Evolutionary conservation across 2,329 filamentous ascomycete species (phyloP).

Genomic region (Pseudocercospora macadamiae): DNA sequence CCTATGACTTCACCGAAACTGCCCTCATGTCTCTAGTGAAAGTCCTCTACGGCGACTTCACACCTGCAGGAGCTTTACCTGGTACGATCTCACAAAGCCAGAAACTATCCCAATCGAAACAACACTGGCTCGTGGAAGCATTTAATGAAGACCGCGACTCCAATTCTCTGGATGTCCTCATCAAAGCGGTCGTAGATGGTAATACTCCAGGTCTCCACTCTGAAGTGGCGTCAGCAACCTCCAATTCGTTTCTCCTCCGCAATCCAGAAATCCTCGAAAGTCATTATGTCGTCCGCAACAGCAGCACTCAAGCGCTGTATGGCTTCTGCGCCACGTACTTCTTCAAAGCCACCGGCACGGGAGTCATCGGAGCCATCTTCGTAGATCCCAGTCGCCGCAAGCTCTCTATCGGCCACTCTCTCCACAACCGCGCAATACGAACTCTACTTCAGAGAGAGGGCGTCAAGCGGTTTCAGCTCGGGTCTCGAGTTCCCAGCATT

Average conservation of each 20-base stretch:
- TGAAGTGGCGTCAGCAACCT: conserved; percentile 69
- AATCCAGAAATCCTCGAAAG: conserved; percentile 73
- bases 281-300: conserved; percentile 92
- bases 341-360: conserved; percentile 68
- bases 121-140: conserved; percentile 91
- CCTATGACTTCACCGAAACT: conserved; percentile 93
- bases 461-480: conserved; percentile 79
- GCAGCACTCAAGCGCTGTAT: conserved; percentile 86
- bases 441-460: conserved; percentile 71
- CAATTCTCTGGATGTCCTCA: conserved; percentile 72
- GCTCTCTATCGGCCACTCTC: conserved; percentile 84
- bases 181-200: conserved; percentile 69
- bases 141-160: conserved; percentile 81
- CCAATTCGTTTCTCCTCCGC: conserved; percentile 75
- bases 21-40: conserved; percentile 83
- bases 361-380: conserved; percentile 82
- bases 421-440: conserved; percentile 83
- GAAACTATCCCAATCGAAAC: conserved; percentile 83
- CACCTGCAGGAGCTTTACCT: conserved; percentile 59
- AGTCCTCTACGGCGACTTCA: conserved; percentile 76
- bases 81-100: conserved; percentile 84
- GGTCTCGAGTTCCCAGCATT: conserved; percentile 78
- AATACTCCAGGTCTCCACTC: conserved; percentile 68
- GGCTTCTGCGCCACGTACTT: conserved; percentile 91
- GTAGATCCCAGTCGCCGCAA: conserved; percentile 86